Conservation (phyloP, 2,329 filamentous ascomycete species). For the Hypomyces perniciosus region DNA sequence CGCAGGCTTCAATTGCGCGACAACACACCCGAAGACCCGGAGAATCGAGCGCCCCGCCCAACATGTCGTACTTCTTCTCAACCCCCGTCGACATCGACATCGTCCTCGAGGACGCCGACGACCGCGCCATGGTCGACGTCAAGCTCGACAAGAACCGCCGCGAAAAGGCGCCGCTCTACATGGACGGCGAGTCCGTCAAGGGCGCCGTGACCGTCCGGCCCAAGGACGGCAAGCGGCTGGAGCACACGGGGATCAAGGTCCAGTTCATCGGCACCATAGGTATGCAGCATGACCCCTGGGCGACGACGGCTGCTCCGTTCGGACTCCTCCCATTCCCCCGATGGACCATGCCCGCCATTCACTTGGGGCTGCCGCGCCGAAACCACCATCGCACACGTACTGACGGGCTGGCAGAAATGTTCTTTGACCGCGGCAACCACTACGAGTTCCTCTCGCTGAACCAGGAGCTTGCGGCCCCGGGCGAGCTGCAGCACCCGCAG, state of each 20-base stretch:
- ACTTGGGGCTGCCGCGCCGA: conserved; percentile 9
- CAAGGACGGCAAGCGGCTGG: conserved; percentile 95
- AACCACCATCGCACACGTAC: conserved; percentile 3
- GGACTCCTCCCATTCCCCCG: neutral
- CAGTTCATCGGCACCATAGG: conserved; percentile 99
- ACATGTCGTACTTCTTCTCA: conserved; percentile 97
- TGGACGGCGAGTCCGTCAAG: conserved; percentile 97
- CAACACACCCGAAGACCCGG: neutral
- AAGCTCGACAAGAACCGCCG: conserved; percentile 97
- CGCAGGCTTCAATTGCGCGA: conserved; percentile 3
- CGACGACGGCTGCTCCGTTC: neutral
- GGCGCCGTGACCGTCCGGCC: conserved; percentile 90
- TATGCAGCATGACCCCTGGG: conserved; percentile 31
- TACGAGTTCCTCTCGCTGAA: conserved; percentile 98
- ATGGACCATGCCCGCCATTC: conserved; percentile 12
- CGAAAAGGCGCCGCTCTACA: conserved; percentile 94
- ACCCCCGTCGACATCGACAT: conserved; percentile 98
- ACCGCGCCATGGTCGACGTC: conserved; percentile 91
- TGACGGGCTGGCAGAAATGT: conserved; percentile 69
- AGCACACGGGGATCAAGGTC: conserved; percentile 98
- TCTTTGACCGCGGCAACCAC: conserved; percentile 98
- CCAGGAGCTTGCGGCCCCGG: conserved; percentile 92
- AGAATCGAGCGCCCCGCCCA: conserved; percentile 17
- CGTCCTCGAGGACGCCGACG: conserved; percentile 90
- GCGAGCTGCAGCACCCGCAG: conserved; percentile 96